Base-by-base conservation (phyloP, 164 flowering plant genomes). In the Liriodendron chinense region DNA sequence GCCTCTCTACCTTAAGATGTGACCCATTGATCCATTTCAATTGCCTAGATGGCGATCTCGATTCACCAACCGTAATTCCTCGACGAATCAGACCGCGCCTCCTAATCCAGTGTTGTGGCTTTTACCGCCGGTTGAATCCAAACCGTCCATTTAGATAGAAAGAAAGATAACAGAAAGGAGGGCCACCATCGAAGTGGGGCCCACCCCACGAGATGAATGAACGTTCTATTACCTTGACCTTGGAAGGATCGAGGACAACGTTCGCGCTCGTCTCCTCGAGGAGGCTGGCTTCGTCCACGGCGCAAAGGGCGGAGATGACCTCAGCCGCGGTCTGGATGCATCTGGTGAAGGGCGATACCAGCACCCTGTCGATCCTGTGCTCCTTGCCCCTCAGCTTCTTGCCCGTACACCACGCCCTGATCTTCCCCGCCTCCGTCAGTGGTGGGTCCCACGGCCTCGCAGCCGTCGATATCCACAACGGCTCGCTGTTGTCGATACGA, bases 361-460 rank as follows among this genome's bases (percentile, higher is more conserved):
- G 84, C 23, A 86, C 92, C 47, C 98, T 85, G 66, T 87, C 83
- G 82, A 94, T 86, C 73, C 84, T 88, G 34, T 85, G 88, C 9
- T 76, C 84, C 4, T 86, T 76, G 70, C 53, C 16, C 13, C 87
- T 81, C 74, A 92, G 65, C 69, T 82, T 82, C 68, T 78, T 81
- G 8, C 95, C 98, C 1, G 85, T 81, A 48, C 68, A 34, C 77
- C 86, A 92, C 5, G 98, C 95, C 74, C 95, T 80, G 22, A 70
- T 77, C 65, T 25, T 75, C 53, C 98, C 98, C 6, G 49, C 83
- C 0, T 87, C 85, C 8, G 76, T 69, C 5, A 94, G 82, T 1
- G 92, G 95, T 1, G 97, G 98, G 76, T 95, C 97, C 95, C 95
- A 95, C 0, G 94, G 92, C 65, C 92, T 72, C 9, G 57, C 74